These are phyloP conservation scores for Pelargonium myrrhifolium DNA, from an alignment of 441 rosid genomes.

Conservation along the genomic window DNA sequence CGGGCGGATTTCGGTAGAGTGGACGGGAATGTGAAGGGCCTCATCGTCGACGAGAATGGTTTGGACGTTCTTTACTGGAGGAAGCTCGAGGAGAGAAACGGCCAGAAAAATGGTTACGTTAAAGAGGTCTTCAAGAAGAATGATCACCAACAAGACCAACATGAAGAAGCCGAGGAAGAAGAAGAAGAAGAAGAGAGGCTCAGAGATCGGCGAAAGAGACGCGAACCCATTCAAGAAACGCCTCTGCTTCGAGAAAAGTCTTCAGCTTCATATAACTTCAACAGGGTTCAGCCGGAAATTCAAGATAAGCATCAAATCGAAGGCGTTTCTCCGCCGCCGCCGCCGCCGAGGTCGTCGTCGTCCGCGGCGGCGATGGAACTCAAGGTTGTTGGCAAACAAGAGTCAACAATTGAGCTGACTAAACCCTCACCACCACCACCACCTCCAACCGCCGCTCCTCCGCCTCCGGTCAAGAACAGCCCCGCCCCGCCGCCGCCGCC, in stretches of 20 bases:
- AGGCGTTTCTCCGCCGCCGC: background rate
- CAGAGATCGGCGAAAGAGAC: conserved; percentile 21
- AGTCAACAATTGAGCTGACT: no score
- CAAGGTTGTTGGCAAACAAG: background rate
- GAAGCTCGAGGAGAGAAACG: conserved; percentile 34
- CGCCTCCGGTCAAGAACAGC: conserved; percentile 23
- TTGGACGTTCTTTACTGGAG: conserved; percentile 82
- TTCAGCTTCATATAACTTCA: conserved; percentile 31
- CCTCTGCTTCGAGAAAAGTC: conserved; percentile 69
- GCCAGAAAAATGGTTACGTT: conserved; percentile 3
- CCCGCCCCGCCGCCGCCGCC: conserved; percentile 33
- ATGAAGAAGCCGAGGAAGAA: background rate
- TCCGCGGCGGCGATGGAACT: background rate
- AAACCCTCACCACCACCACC: conserved; percentile 31
- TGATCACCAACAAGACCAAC: conserved; percentile 25
- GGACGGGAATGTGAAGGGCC: conserved; percentile 42
- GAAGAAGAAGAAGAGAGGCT: no score
- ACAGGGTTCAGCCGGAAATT: background rate
- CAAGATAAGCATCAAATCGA: background rate
- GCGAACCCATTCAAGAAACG: conserved; percentile 35
- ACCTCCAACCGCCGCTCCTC: conserved; percentile 23
- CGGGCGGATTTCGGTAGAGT: conserved; percentile 29
- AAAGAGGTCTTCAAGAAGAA: conserved; percentile 4
- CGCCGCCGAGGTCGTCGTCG: background rate
- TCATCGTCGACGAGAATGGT: conserved; percentile 74